Base-by-base conservation (phyloP, 1,284 basidiomycete species). In the Flammula alnicola region DNA sequence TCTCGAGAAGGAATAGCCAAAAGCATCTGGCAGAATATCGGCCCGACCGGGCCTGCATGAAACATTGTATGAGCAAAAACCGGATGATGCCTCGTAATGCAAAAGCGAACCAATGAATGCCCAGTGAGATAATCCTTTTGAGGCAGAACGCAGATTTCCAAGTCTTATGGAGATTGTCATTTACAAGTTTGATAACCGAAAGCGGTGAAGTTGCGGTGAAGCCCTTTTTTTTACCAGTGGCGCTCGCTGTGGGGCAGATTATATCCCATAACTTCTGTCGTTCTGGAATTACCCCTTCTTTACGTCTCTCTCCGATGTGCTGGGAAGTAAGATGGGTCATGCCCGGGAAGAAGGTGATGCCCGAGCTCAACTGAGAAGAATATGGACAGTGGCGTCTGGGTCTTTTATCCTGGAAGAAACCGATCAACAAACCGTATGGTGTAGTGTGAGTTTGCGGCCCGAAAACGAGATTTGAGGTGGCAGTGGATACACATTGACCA, bases 391-490 rank as follows among this genome's bases (percentile, higher is more conserved):
- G 44, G 44, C 44, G 35, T 23, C 25, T 22, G 11, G 32, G 11
- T 47, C 17, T 16, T 38, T 47, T 29, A 17, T 36, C 29, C 46
- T 31, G 50, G 44, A 52, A 48, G 30, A 44, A 35, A 36, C 35
- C 51, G 37, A 44, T 39, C 35, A 40, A 22, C 7, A 30, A n/a
- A 20, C 27, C 38, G 10, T 49, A 23, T 35, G 29, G n/a, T 45
- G 16, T 3, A 26, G 12, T 19, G 17, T 26, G 38, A 45, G 36
- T 26, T 20, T 38, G 12, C 50, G 51, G 42, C 16, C 47, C 46
- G 49, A 51, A 44, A 16, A 27, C 31, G n/a, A 27, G 39, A n/a
- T n/a, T n/a, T n/a, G n/a, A 43, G 32, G 16, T 7, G 20, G 25
- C n/a, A 19, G 36, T 22, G 25, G 37, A n/a, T n/a, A n/a, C n/a